Evolutionary conservation across 176 grass and related monocot genomes (phyloP).

Genomic region (Puya raimondii): DNA sequence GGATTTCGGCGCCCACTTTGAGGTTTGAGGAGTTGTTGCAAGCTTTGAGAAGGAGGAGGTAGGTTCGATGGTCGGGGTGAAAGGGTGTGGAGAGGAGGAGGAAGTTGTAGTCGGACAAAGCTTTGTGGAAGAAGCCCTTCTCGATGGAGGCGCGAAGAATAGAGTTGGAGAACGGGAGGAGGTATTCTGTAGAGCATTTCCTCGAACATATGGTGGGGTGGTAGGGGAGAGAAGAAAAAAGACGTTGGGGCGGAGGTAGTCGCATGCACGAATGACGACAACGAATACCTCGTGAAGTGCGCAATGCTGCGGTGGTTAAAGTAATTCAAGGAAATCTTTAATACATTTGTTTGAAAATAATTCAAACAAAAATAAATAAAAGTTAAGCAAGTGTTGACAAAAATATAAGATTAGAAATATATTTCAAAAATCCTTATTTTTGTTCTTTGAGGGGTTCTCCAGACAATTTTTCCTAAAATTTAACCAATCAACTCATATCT

Average conservation of each 20-base stretch:
- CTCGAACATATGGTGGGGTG: slow-evolving; percentile 28
- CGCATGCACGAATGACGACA: neutral
- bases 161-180: slow-evolving; percentile 41
- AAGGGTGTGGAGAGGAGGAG: slow-evolving; percentile 39
- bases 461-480: too few species aligned
- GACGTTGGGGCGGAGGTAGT: slow-evolving; percentile 21
- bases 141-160: slow-evolving; percentile 54
- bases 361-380: too few species aligned
- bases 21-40: slow-evolving; percentile 51
- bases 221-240: slow-evolving; percentile 29
- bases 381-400: too few species aligned
- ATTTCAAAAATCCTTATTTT: too few species aligned
- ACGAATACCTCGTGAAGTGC: too few species aligned
- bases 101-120: slow-evolving; percentile 32
- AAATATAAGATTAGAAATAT: too few species aligned
- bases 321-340: too few species aligned
- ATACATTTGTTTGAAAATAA: too few species aligned
- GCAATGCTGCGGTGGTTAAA: too few species aligned
- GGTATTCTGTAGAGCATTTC: slow-evolving; percentile 22
- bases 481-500: too few species aligned
- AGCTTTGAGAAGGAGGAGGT: slow-evolving; percentile 43
- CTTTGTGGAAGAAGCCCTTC: slow-evolving; percentile 43
- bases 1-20: slow-evolving; percentile 35
- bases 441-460: too few species aligned
- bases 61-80: slow-evolving; percentile 42